A percentile compares a stretch with the other conserved stretches of the same genome.
Conservation (phyloP, 805 yeast genomes). For the Nakazawaea populi region DNA sequence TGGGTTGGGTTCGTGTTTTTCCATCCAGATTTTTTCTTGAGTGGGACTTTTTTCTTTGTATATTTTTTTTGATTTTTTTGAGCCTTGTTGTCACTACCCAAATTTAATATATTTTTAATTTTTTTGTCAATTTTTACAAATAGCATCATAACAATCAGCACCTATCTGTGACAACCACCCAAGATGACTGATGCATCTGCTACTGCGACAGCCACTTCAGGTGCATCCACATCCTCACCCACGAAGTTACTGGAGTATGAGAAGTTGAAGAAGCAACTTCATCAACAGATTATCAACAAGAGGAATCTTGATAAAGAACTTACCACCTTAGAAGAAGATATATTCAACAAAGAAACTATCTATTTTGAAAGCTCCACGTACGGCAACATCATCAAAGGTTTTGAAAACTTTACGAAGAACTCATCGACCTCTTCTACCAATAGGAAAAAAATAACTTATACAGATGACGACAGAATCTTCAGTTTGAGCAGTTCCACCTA, state of each 20-base stretch:
- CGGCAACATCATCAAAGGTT: slow-evolving; percentile 88
- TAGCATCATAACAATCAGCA: neutral
- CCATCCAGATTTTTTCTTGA: too few relatives aligned
- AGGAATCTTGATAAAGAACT: slow-evolving; percentile 60
- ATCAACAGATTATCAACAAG: slow-evolving; percentile 55
- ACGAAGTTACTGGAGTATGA: slow-evolving; percentile 49
- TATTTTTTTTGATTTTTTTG: too few relatives aligned
- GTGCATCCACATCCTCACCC: slow-evolving; percentile 11
- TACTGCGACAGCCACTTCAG: neutral
- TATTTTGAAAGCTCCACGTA: slow-evolving; percentile 63
- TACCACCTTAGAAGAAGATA: slow-evolving; percentile 63
- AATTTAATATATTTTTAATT: too few relatives aligned
- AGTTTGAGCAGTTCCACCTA: slow-evolving; percentile 69
- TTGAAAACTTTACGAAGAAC: slow-evolving; percentile 68
- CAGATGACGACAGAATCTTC: slow-evolving; percentile 78
- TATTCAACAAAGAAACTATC: slow-evolving; percentile 71
- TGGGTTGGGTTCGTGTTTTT: too few relatives aligned
- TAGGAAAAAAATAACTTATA: slow-evolving; percentile 44
- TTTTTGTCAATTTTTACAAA: too few relatives aligned
- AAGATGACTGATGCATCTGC: neutral
- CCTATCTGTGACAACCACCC: neutral
- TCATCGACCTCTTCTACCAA: slow-evolving; percentile 20
- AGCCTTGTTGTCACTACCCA: too few relatives aligned
- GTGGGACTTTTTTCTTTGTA: too few relatives aligned
- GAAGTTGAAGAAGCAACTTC: slow-evolving; percentile 58